Percentiles rank a stretch among this genome's conserved stretches.
Evolutionary conservation across 2,329 filamentous ascomycete species (phyloP).

Genomic region (Penicillium hordei): DNA sequence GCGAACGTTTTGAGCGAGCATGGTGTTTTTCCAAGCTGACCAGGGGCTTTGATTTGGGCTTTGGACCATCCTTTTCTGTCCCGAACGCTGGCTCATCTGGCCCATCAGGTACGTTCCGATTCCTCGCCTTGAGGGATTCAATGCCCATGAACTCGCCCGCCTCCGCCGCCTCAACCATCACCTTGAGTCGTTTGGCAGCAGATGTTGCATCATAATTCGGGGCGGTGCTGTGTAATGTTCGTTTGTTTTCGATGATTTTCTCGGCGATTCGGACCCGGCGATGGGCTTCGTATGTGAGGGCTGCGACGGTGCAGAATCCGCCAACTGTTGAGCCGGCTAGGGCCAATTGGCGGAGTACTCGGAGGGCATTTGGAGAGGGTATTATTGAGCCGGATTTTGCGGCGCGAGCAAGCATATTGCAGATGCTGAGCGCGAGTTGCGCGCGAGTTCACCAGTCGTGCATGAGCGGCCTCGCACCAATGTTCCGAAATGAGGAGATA

Average conservation of each 20-base stretch:
- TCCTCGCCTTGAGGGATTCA: constrained; percentile 36
- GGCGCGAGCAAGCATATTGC: constrained; percentile 36
- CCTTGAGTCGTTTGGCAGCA: constrained; percentile 37
- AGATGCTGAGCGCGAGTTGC: constrained; percentile 28
- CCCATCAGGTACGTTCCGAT: constrained; percentile 8
- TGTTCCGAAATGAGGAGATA: not conserved
- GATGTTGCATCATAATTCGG: constrained; percentile 44
- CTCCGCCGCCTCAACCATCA: constrained; percentile 48
- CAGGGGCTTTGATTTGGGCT: constrained; percentile 4
- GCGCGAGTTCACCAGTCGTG: constrained; percentile 23
- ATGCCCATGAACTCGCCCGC: constrained; percentile 44
- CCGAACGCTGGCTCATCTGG: constrained; percentile 2
- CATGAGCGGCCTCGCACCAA: constrained; percentile 15
- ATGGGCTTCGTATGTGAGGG: constrained; percentile 45
- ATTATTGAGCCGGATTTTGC: constrained; percentile 33
- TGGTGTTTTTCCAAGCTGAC: constrained; percentile 5
- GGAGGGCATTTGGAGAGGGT: constrained; percentile 47
- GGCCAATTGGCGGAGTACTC: constrained; percentile 39
- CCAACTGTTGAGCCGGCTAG: constrained; percentile 41
- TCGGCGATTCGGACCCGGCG: constrained; percentile 43
- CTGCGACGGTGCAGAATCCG: constrained; percentile 42
- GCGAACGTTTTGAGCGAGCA: not conserved
- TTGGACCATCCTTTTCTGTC: not conserved
- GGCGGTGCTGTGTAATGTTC: constrained; percentile 42
- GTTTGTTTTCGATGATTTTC: constrained; percentile 47